Percentiles rank a stretch among this genome's conserved stretches.
These are phyloP conservation scores for Aspergillus texensis DNA, from an alignment of 2,329 filamentous ascomycete species.

Conservation along the genomic window DNA sequence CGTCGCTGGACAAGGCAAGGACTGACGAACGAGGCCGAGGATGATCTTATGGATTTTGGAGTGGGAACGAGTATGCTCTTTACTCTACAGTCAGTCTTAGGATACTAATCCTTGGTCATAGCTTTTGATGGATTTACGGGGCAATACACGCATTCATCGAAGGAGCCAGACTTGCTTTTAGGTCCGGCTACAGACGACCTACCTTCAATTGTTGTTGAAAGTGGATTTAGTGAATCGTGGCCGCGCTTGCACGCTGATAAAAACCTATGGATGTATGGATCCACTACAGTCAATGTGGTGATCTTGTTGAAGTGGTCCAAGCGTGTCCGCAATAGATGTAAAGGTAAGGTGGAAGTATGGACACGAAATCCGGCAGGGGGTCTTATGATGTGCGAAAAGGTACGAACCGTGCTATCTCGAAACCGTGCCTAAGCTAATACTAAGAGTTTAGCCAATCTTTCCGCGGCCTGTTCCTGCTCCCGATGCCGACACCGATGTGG, in stretches of 20 bases:
- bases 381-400: not conserved
- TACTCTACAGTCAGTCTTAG: not conserved
- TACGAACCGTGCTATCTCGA: not conserved
- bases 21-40: not conserved
- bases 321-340: not conserved
- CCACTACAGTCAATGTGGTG: not conserved
- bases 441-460: slow-evolving; percentile 3
- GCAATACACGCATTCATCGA: not conserved
- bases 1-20: not conserved
- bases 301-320: slow-evolving; percentile 9
- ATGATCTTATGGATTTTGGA: not conserved
- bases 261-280: slow-evolving; percentile 5
- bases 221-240: slow-evolving; percentile 2
- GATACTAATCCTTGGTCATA: slow-evolving; percentile 1
- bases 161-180: slow-evolving; percentile 9
- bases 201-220: slow-evolving; percentile 6
- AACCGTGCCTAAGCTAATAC: slow-evolving; percentile 4
- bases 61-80: slow-evolving; percentile 6
- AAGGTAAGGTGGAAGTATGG: slow-evolving; percentile 9
- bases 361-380: not conserved
- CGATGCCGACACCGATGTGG: not conserved
- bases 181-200: not conserved
- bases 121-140: slow-evolving; percentile 1
- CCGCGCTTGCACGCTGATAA: slow-evolving; percentile 2
- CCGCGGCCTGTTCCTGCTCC: not conserved